Base-by-base conservation (phyloP, 148 eudicot genomes). In the Cornus florida region DNA sequence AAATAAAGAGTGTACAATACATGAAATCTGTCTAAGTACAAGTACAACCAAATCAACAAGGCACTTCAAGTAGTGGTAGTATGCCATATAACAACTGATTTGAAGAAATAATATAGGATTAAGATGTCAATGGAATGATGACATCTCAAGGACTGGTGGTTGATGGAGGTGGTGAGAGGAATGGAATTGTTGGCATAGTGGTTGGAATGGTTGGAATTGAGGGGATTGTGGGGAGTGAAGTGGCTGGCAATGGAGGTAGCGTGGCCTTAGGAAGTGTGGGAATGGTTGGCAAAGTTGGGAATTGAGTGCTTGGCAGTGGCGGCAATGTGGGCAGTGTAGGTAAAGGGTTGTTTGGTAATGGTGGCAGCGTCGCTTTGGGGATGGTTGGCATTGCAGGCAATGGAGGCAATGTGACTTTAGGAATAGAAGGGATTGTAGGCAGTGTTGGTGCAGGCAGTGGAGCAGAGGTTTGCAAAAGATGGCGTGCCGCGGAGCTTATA, bases 141-240 rank as follows among this genome's bases (percentile, higher is more conserved):
- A 31, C 70, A 69, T 31, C 13, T 69, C 39, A 32, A 76, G 80
- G 12, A 67, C 75, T 77, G 77, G 41, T 82, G 28, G 28, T 79
- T n/a, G 84, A 82, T 77, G 84, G 84, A 35, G 84, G 77, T 57
- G 84, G 80, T 10, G 84, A 69, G 35, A 77, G 8, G 5, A 79
- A 56, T 33, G 80, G 84, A 23, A 77, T 28, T 19, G 74, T 43
- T 28, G 81, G 70, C 6, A 64, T 62, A 17, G 28, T 69, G 10
- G 50, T 69, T 3, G 83, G 83, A 12, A 50, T 9, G 70, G 69
- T 80, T 1, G 80, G 71, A 78, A 75, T 81, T 35, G 79, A 43
- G 0, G 83, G 84, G 24, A 28, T 28, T 28, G 28, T 28, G 28
- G 28, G 28, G 28, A 62, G 68, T 62, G 76, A 71, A 77, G 84